Conservation (phyloP, 148 eudicot genomes). For the Camellia granthamiana region DNA sequence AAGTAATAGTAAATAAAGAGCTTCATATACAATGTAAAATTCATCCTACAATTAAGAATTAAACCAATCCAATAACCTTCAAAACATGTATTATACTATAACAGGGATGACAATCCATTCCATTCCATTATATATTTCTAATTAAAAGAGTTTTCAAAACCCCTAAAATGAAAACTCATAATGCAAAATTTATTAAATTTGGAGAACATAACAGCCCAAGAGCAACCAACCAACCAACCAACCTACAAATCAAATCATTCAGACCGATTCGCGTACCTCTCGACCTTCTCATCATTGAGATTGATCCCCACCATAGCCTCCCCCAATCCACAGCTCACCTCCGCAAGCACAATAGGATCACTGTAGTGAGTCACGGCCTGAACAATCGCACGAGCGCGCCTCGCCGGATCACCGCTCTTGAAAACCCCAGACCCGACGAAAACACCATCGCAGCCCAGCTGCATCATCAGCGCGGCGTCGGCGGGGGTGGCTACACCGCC, state of each 20-base stretch:
- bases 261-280: slow-evolving; percentile 72
- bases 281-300: slow-evolving; percentile 65
- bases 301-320: slow-evolving; percentile 91
- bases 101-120: slow-evolving; percentile 9
- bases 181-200: not conserved
- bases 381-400: slow-evolving; percentile 68
- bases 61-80: slow-evolving; percentile 7
- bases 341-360: slow-evolving; percentile 70
- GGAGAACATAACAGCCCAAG: not conserved
- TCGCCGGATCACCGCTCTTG: slow-evolving; percentile 74
- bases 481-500: slow-evolving; percentile 95
- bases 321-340: slow-evolving; percentile 82
- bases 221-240: not conserved
- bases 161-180: not conserved
- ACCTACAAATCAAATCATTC: slow-evolving; percentile 30
- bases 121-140: slow-evolving; percentile 5
- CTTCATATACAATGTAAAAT: not conserved
- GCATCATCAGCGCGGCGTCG: slow-evolving; percentile 95
- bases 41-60: not conserved
- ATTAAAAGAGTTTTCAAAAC: not conserved
- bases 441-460: slow-evolving; percentile 86
- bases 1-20: not conserved
- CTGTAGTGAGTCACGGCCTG: slow-evolving; percentile 92
- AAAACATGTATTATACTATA: not conserved
- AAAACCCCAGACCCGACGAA: slow-evolving; percentile 85